Evolutionary conservation across 202 grass and related monocot species (phyloP).

Genomic region (Musa balbisiana): DNA sequence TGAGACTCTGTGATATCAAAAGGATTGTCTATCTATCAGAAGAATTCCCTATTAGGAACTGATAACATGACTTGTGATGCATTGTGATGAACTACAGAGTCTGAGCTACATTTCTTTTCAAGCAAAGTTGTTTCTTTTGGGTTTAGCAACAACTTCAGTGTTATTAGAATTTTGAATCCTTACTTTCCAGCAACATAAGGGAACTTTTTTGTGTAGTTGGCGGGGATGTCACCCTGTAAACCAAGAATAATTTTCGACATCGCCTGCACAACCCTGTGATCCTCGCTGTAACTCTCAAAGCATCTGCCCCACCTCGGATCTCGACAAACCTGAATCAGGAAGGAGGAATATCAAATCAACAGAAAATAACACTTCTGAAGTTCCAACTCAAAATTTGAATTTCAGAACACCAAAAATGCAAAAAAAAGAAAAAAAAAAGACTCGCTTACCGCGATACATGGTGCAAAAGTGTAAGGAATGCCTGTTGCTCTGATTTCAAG

Average conservation of each 20-base stretch:
- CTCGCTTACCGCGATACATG: conserved; percentile 65
- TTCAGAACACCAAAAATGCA: neutral
- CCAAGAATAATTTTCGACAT: conserved; percentile 86
- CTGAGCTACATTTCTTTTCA: too few species aligned
- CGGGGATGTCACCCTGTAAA: conserved; percentile 53
- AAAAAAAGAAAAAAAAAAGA: neutral
- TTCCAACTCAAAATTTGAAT: too few species aligned
- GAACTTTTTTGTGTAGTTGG: conserved; percentile 38
- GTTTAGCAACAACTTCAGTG: neutral
- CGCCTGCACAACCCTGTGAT: conserved; percentile 56
- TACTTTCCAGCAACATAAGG: conserved; percentile 62
- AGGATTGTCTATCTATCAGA: too few species aligned
- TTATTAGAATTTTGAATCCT: neutral
- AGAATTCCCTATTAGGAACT: too few species aligned
- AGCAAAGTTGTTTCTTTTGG: neutral
- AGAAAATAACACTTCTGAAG: too few species aligned
- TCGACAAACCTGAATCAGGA: conserved; percentile 57
- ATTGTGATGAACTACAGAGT: too few species aligned
- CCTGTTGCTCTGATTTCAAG: conserved; percentile 84
- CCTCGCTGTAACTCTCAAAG: conserved; percentile 97
- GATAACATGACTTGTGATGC: too few species aligned
- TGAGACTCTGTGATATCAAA: too few species aligned
- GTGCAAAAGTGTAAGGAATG: conserved; percentile 87
- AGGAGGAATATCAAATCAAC: neutral
- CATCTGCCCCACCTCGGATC: conserved; percentile 89